Percentiles rank a stretch among this genome's conserved stretches.
These are phyloP conservation scores for Phytophthora niederhauseri DNA, from an alignment of 352 stramenopile genomes.

Conservation along the genomic window DNA sequence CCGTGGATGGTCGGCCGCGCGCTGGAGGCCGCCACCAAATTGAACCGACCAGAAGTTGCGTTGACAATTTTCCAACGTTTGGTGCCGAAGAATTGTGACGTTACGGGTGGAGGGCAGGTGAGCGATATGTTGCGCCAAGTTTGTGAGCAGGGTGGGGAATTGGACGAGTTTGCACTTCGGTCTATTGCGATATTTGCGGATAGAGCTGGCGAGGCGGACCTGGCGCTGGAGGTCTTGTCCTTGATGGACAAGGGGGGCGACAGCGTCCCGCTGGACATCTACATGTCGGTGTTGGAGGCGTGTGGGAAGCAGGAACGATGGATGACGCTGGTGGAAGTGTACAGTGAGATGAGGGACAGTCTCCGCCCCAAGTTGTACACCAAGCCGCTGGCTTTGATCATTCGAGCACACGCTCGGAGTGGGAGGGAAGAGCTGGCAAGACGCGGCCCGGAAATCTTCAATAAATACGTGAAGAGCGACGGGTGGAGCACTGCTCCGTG, in stretches of 20 bases:
- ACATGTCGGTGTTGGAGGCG: constrained; percentile 14
- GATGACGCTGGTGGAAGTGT: constrained; percentile 15
- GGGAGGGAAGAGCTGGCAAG: background rate
- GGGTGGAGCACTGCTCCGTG: constrained; percentile 1
- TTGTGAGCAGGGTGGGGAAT: background rate
- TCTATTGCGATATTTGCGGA: constrained; percentile 26
- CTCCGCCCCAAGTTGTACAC: constrained; percentile 10
- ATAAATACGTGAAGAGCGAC: constrained; percentile 7
- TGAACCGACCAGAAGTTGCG: constrained; percentile 3
- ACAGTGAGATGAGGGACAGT: constrained; percentile 11
- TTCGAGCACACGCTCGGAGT: constrained; percentile 16
- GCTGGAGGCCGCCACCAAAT: constrained; percentile 10
- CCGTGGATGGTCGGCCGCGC: constrained; percentile 20
- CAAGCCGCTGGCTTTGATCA: constrained; percentile 8
- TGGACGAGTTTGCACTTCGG: constrained; percentile 20
- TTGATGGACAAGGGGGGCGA: constrained; percentile 7
- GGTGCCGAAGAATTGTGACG: background rate
- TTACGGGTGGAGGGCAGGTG: constrained; percentile 1
- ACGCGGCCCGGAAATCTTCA: constrained; percentile 17
- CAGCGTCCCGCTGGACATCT: constrained; percentile 9
- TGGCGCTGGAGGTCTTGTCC: constrained; percentile 17
- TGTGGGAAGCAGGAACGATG: constrained; percentile 18
- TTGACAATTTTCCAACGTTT: constrained; percentile 9
- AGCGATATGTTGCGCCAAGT: constrained; percentile 4
- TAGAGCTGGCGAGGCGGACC: constrained; percentile 4